Base-by-base conservation (phyloP, 208 protist species). In the Herpetomonas muscarum region DNA sequence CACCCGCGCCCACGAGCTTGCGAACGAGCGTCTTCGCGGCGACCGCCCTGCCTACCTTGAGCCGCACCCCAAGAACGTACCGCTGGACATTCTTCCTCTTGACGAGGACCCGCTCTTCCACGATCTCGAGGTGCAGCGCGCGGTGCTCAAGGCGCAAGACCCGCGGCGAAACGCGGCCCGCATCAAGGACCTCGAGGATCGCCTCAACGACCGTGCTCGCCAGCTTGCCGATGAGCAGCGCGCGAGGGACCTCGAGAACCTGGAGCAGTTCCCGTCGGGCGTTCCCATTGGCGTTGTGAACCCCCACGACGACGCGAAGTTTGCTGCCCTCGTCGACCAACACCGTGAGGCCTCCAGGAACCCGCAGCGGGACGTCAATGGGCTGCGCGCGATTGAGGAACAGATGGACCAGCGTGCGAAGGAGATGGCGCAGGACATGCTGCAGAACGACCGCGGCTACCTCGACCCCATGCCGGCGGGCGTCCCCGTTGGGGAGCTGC, bases 191-290 rank as follows among this genome's bases (percentile, higher is more conserved):
- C 70, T 92, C 10, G 85, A 92, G 71, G 76, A 76, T 32, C 30
- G 63, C 37, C 69, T 92, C 12, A 89, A 89, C 66, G 74, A 81
- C 48, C 81, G 78, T 42, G 81, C 81, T 2, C 65, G 76, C 41
- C 64, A 76, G 60, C 69, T 92, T 9, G 81, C 85, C 17, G 57
- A 70, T 48, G 65, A 68, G 47, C 75, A 81, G 55, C 74, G 79
- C 56, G 56, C 53, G 53, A 73, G 87, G 61, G 81, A 89, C 39
- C 41, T 89, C 42, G 32, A 58, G 9, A 76, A 61, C 53, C 60
- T 88, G 29, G 68, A 81, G 45, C 45, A 37, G 22, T 29, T 55
- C 26, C 81, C 80, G 17, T 66, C 59, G 12, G 76, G 76, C 13
- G 75, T 92, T 32, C 81, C 85, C 1, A 31, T 85, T 26, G 45